phyloP scores from a whole-genome alignment of 768 basidiomycete species.

The Auricularia cornea region DNA sequence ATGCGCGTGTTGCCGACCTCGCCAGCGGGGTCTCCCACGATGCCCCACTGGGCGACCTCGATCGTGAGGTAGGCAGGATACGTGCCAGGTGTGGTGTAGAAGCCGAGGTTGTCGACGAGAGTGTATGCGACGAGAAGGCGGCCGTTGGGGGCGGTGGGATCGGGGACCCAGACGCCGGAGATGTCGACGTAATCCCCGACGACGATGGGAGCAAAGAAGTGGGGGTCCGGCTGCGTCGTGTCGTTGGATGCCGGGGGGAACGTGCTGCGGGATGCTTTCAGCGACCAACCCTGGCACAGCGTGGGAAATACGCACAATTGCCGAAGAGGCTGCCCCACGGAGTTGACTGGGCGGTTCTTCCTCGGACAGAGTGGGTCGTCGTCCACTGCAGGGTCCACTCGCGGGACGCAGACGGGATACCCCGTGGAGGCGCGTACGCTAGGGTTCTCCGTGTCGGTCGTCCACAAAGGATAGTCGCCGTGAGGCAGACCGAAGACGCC shows the following conservation, averaged over 20 bases:
- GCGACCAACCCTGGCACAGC: not conserved
- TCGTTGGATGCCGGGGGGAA: not conserved
- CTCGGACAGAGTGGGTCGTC: not conserved
- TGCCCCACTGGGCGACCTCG: not conserved
- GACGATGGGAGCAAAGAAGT: not conserved
- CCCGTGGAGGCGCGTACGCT: not conserved
- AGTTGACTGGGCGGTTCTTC: not conserved
- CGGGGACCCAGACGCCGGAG: not conserved
- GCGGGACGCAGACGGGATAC: not conserved
- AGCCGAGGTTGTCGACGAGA: not conserved
- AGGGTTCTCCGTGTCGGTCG: not conserved
- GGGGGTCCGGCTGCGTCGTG: not conserved
- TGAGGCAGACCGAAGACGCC: not conserved
- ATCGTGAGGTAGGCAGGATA: not conserved
- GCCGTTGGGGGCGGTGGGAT: not conserved
- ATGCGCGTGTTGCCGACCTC: not conserved
- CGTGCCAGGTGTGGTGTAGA: not conserved
- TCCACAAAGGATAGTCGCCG: not conserved
- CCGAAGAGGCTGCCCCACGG: not conserved
- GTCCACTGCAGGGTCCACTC: not conserved
- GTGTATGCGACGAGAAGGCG: not conserved
- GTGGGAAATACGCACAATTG: not conserved
- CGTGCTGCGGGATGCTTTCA: not conserved
- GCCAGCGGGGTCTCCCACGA: not conserved
- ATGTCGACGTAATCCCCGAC: not conserved